These are phyloP conservation scores for Phanerochaete sordida DNA, from an alignment of 768 basidiomycete genomes.

Conservation along the genomic window DNA sequence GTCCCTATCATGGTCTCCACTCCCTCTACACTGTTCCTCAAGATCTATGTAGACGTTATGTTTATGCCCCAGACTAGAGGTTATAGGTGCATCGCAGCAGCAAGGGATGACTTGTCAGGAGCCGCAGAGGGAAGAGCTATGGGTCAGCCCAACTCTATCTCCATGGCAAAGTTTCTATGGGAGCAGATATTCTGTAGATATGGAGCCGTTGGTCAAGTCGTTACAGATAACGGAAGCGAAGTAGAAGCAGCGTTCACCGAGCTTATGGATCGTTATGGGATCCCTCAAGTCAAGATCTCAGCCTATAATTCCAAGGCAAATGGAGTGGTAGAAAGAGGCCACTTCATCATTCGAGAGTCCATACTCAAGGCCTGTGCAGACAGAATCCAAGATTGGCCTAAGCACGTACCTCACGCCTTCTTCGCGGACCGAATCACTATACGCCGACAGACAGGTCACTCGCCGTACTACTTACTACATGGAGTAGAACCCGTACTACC, in stretches of 20 bases:
- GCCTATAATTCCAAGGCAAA: conserved; percentile 33
- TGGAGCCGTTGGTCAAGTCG: conserved; percentile 22
- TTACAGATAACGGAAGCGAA: conserved; percentile 29
- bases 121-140: conserved; percentile 28
- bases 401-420: conserved; percentile 15
- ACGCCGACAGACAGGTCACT: conserved; percentile 17
- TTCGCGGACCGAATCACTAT: conserved; percentile 25
- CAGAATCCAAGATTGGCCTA: conserved; percentile 20
- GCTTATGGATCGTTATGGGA: background rate
- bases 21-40: conserved; percentile 12
- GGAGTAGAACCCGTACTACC: conserved; percentile 29
- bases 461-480: conserved; percentile 22
- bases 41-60: conserved; percentile 16
- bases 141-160: conserved; percentile 3
- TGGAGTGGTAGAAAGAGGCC: conserved; percentile 33
- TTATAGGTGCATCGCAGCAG: conserved; percentile 22
- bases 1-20: conserved; percentile 13
- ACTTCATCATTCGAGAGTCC: conserved; percentile 30
- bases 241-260: background rate
- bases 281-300: conserved; percentile 10
- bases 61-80: conserved; percentile 13
- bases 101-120: conserved; percentile 28
- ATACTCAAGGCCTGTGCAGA: conserved; percentile 26
- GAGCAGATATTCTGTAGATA: conserved; percentile 30
- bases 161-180: conserved; percentile 28